Evolutionary conservation across 805 yeast genomes (phyloP).

Genomic region (Saturnispora kantuleensis): DNA sequence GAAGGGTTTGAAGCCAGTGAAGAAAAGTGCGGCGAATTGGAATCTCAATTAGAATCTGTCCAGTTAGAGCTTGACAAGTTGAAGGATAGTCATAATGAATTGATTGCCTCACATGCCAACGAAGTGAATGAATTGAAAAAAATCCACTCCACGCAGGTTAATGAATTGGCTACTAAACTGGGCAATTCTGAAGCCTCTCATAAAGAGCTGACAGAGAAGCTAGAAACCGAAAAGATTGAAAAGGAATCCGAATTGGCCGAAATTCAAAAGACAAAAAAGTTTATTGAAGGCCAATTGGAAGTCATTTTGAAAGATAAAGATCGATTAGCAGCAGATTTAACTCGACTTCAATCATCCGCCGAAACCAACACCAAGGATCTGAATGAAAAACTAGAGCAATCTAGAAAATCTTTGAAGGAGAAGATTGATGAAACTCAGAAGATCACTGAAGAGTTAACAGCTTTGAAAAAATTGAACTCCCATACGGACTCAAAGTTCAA

Average conservation of each 20-base stretch:
- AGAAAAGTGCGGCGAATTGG: constrained; percentile 9
- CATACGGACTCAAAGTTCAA: background rate
- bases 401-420: background rate
- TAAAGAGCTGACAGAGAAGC: background rate
- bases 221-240: background rate
- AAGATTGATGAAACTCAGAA: background rate
- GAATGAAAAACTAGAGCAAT: background rate
- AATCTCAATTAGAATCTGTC: constrained; percentile 1
- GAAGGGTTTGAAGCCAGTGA: constrained; percentile 9
- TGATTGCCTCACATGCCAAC: constrained; percentile 14
- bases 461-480: background rate
- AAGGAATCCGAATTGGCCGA: background rate
- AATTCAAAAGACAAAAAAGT: background rate
- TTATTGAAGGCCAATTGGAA: background rate
- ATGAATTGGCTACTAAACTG: no score
- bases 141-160: no score
- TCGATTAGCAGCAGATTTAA: background rate
- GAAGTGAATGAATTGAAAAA: constrained; percentile 12
- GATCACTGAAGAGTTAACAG: background rate
- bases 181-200: no score
- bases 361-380: background rate
- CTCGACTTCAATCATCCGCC: background rate
- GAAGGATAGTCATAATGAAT: background rate
- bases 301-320: background rate
- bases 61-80: constrained; percentile 7